Base-by-base conservation (phyloP, 208 protist genomes). In the Trypanosoma platydactyli region DNA sequence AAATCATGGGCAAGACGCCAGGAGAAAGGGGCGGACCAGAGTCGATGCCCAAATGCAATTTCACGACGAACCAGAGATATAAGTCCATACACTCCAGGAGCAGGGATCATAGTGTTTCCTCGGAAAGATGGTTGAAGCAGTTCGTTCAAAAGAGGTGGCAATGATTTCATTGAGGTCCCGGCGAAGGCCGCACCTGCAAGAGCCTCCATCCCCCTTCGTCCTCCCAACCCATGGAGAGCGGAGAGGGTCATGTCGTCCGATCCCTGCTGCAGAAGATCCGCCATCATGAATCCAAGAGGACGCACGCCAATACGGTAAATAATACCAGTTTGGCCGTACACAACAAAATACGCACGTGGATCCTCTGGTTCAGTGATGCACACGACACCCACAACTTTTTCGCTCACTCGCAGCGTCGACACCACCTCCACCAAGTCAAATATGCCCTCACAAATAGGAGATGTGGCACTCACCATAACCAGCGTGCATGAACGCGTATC, bases 301-400 rank as follows among this genome's bases (percentile, higher is more conserved):
- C 16, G 62, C 30, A 62, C 58, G 45, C 64, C 68, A 29, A 88
- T 71, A 18, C 68, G 71, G 20, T 77, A 68, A 3, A 81, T 55
- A 29, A 79, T 66, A 29, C 78, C 77, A 56, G 64, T 68, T 29
- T 41, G 56, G 16, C 77, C 83, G 58, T 92, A 92, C 7, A 89
- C 69, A 50, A 68, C 76, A 65, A 74, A 92, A 73, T 0, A 46
- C 73, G 50, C 73, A 60, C 18, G 53, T 65, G 44, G 56, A 60
- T 51, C 70, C 63, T 73, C 62, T 38, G 50, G 22, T 30, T 54
- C 52, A 40, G 56, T 59, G 13, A 64, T n/a, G 38, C 68, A 55
- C 46, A 55, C 56, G 70, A 87, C 48, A 38, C 84, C 84, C 30
- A 77, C 71, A 15, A 71, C 76, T 16, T 46, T 49, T 29, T 59